Evolutionary conservation across 331 rosid genomes (phyloP), one percentile per base, ranked within the genome.

Genomic region (Arachis monticola): DNA sequence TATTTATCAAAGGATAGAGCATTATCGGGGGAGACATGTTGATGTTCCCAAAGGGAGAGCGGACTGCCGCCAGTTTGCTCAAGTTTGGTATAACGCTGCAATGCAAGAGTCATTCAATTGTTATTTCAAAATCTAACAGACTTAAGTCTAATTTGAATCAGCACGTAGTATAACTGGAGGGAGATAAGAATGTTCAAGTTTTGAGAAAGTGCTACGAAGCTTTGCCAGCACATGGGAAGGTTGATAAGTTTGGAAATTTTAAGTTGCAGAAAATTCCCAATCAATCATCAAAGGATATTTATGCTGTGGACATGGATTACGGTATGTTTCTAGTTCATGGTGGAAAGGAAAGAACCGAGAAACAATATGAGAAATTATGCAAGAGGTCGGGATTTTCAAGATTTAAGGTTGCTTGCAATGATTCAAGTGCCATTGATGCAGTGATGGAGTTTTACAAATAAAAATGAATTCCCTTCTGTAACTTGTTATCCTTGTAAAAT

Each of bases 11-110:
- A 80, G 83, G 10, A 69, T 74, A 13, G 72, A 74, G 41, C 83
- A 80, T 45, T 45, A 55, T 74, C 14, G 67, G 35, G 60, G 80
- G 74, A 67, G n/a, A 14, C 17, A 76, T 76, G 80, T 80, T 80
- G 80, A 35, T 53, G 80, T 80, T 17, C 83, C 83, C 83, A 52
- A 67, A 12, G 0, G 83, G 83, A 13, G 83, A 79, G n/a, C n/a
- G n/a, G n/a, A n/a, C n/a, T n/a, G n/a, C n/a, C 67, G 83, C 75
- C 52, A 79, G 73, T 5, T 27, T 79, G 12, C 22, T 79, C 2
- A 73, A 79, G 79, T 76, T 73, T 5, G 11, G 76, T 40, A 12
- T 38, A 6, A 12, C n/a, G 30, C 30, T 27, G 30, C 30, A 27
- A 27, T 27, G 30, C 30, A 27, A 27, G 30, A 27, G 1, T 5